A percentile compares a stretch with the other conserved stretches of the same genome.
Conservation (phyloP, 2,329 filamentous ascomycete genomes). For the Colletotrichum scovillei region DNA sequence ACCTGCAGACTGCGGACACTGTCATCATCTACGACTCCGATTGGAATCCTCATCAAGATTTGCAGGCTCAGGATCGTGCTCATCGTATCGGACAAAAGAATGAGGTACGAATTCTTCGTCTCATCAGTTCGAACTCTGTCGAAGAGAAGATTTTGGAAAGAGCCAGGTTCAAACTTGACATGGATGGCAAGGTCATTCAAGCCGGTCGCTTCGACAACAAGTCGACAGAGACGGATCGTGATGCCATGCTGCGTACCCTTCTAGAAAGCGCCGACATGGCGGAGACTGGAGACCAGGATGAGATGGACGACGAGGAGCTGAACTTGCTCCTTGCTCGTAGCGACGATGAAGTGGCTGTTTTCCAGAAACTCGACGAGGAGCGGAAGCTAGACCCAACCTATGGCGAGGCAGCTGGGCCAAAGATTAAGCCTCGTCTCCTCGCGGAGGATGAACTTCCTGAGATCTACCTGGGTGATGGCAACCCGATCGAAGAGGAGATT, state of each 20-base stretch:
- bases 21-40: constrained; percentile 99
- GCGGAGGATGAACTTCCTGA: constrained; percentile 90
- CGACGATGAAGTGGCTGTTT: constrained; percentile 80
- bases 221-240: constrained; percentile 97
- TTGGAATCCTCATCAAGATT: constrained; percentile 99
- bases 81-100: constrained; percentile 99
- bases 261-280: constrained; percentile 84
- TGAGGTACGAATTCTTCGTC: constrained; percentile 93
- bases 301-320: constrained; percentile 98
- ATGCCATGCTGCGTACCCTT: constrained; percentile 94
- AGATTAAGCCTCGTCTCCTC: constrained; percentile 82
- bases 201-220: constrained; percentile 99
- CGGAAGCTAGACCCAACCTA: constrained; percentile 75
- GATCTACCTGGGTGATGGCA: constrained; percentile 90
- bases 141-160: constrained; percentile 99
- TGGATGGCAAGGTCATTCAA: constrained; percentile 99
- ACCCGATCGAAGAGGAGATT: constrained; percentile 81
- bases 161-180: constrained; percentile 97
- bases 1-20: constrained; percentile 96
- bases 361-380: constrained; percentile 87
- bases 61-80: constrained; percentile 98
- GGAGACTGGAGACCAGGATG: constrained; percentile 81
- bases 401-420: constrained; percentile 72
- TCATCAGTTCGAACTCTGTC: constrained; percentile 96
- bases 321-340: constrained; percentile 93